Percentiles rank a stretch among this genome's conserved stretches.
phyloP scores from a whole-genome alignment of 192 early-diverging fungal species.

The Spizellomyces sp. region DNA sequence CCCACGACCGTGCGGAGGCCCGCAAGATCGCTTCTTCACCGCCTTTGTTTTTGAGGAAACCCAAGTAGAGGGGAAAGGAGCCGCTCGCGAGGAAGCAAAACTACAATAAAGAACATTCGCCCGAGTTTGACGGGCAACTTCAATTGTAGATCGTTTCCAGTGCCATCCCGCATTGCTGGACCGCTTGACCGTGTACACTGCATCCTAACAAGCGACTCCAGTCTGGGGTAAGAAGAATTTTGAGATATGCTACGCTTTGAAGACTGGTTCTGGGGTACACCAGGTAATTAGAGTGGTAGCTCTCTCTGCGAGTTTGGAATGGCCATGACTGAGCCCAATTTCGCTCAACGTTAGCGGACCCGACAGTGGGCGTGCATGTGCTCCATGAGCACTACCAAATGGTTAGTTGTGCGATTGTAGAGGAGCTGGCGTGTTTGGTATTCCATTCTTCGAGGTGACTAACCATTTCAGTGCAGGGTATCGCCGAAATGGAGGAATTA shows the following conservation, averaged over 20 bases:
- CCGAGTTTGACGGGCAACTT: too few relatives aligned
- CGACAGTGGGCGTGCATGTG: slow-evolving; percentile 29
- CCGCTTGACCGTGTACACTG: too few relatives aligned
- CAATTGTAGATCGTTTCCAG: too few relatives aligned
- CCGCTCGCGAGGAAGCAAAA: too few relatives aligned
- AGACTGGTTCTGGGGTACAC: slow-evolving; percentile 50
- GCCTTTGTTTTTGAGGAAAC: too few relatives aligned
- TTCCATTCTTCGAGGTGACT: not conserved
- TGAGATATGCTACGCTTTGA: slow-evolving; percentile 37
- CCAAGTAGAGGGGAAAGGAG: too few relatives aligned
- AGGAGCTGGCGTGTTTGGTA: not conserved
- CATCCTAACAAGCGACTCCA: too few relatives aligned
- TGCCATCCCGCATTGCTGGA: too few relatives aligned
- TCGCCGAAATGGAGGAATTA: slow-evolving; percentile 43
- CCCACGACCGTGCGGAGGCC: too few relatives aligned
- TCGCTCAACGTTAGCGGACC: slow-evolving; percentile 23
- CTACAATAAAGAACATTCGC: too few relatives aligned
- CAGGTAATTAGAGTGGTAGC: slow-evolving; percentile 10
- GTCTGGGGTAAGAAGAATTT: too few relatives aligned
- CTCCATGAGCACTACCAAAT: slow-evolving; percentile 35
- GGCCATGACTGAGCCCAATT: not conserved
- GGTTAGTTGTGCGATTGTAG: slow-evolving; percentile 11
- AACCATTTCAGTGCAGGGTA: slow-evolving; percentile 20
- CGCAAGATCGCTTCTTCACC: too few relatives aligned
- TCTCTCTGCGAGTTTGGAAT: not conserved